phyloP scores from a whole-genome alignment of 129 eudicot species.

The Silybum marianum region DNA sequence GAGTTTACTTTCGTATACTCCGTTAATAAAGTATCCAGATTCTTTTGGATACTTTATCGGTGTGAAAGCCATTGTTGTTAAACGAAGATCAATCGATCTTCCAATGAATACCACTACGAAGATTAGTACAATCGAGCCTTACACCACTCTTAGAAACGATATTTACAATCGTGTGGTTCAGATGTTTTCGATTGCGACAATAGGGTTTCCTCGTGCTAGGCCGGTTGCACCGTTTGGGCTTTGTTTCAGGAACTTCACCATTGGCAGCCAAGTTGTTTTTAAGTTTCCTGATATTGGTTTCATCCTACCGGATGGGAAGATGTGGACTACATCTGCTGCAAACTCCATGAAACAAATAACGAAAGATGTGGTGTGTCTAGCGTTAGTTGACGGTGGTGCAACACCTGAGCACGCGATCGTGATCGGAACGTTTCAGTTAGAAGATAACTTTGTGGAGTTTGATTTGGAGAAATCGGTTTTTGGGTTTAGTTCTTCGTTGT shows the following conservation, averaged over 20 bases:
- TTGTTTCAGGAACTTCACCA: constrained; percentile 25
- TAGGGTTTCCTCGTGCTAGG: constrained; percentile 28
- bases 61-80: neutral
- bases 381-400: neutral
- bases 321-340: neutral
- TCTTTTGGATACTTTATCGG: constrained; percentile 1
- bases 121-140: constrained; percentile 32
- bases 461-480: constrained; percentile 45
- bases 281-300: constrained; percentile 38
- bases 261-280: neutral
- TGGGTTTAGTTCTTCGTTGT: constrained; percentile 52
- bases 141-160: constrained; percentile 38
- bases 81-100: neutral
- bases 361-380: neutral
- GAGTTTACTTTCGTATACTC: constrained; percentile 9
- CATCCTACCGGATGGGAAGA: constrained; percentile 32
- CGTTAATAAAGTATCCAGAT: neutral
- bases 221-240: constrained; percentile 39
- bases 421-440: neutral
- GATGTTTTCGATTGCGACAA: constrained; percentile 30
- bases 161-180: constrained; percentile 22
- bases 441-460: constrained; percentile 46
- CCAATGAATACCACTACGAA: neutral
- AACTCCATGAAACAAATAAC: neutral
- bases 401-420: neutral